A percentile compares a stretch with the other conserved stretches of the same genome.
phyloP scores from a whole-genome alignment of 2,329 filamentous ascomycete genomes.

The Pyricularia grisea region DNA sequence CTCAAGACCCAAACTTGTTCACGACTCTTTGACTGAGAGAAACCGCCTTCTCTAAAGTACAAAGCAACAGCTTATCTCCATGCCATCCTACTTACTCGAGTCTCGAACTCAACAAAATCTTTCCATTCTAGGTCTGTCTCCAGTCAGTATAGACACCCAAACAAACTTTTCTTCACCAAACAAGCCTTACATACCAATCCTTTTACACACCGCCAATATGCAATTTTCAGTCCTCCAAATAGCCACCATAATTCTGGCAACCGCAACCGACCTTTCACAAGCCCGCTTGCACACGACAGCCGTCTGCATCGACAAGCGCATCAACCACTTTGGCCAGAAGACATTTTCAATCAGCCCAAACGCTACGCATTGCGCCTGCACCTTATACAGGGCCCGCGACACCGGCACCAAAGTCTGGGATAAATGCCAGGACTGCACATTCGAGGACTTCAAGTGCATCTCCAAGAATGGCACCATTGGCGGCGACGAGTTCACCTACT shows the following conservation, averaged over 20 bases:
- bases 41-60: background rate
- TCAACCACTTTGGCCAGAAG: background rate
- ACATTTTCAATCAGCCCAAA: background rate
- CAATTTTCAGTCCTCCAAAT: background rate
- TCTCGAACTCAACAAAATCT: background rate
- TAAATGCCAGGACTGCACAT: slow-evolving; percentile 11
- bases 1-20: too few species aligned
- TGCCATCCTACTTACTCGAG: background rate
- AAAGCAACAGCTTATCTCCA: background rate
- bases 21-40: too few species aligned
- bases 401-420: slow-evolving; percentile 12
- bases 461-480: slow-evolving; percentile 8
- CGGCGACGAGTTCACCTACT: slow-evolving; percentile 12
- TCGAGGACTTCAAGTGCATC: slow-evolving; percentile 8
- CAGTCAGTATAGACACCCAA: background rate
- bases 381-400: slow-evolving; percentile 9
- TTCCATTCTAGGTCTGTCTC: too few species aligned
- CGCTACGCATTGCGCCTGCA: slow-evolving; percentile 9
- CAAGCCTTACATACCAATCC: too few species aligned
- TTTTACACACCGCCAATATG: background rate
- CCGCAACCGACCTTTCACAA: background rate
- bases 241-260: background rate
- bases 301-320: background rate
- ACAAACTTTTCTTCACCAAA: background rate
- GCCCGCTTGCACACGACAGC: background rate